phyloP scores from a whole-genome alignment of 345 rosid species.

The Sonneratia alba region DNA sequence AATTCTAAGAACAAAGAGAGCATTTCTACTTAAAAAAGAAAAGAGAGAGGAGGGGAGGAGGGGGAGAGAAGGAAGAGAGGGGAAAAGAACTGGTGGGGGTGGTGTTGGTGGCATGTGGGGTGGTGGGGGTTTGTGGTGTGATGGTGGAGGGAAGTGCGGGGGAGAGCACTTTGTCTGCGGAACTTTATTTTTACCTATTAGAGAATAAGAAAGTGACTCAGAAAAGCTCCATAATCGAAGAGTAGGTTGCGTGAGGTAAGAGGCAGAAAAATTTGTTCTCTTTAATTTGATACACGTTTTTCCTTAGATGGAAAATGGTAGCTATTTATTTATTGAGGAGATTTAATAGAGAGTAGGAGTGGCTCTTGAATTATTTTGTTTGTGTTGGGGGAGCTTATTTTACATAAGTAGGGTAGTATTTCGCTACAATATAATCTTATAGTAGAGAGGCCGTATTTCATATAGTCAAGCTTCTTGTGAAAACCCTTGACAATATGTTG shows the following conservation, averaged over 20 bases:
- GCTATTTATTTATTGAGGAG: not conserved
- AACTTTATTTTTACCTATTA: not conserved
- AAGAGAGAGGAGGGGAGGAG: too few species aligned
- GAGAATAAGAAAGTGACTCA: not conserved
- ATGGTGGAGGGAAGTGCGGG: too few species aligned
- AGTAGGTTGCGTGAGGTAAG: not conserved
- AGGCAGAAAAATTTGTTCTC: not conserved
- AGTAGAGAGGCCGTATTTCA: not conserved
- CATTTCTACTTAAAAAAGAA: not conserved
- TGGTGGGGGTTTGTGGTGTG: too few species aligned
- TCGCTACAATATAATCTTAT: not conserved
- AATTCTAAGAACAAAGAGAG: not conserved
- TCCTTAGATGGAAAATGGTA: not conserved
- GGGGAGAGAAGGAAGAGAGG: too few species aligned
- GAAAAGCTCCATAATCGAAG: not conserved
- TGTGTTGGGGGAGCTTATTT: not conserved
- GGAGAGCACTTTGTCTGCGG: not conserved
- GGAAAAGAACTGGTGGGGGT: too few species aligned
- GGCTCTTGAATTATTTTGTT: not conserved
- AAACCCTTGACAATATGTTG: not conserved
- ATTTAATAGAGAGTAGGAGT: not conserved
- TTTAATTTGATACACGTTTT: not conserved
- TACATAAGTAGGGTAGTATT: not conserved
- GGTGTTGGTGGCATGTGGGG: too few species aligned
- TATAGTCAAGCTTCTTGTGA: not conserved